Percentiles rank a stretch among this genome's conserved stretches.
Evolutionary conservation across 2,329 filamentous ascomycete species (phyloP).

Genomic region (Trichophyton simii): DNA sequence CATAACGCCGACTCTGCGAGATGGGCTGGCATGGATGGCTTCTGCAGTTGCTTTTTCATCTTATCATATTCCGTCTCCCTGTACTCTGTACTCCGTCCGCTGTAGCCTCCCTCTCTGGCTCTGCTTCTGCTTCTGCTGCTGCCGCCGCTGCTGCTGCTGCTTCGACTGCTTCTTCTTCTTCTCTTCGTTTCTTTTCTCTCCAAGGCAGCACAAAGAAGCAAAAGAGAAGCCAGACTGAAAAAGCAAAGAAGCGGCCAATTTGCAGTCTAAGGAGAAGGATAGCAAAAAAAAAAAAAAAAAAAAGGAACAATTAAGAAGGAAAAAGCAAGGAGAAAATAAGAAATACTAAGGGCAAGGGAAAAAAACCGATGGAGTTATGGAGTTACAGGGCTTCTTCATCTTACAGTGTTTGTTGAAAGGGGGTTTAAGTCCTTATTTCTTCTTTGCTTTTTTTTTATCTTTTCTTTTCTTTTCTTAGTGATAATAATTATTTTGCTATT

Average conservation of each 20-base stretch:
- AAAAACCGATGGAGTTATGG: neutral
- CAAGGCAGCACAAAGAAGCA: constrained; percentile 8
- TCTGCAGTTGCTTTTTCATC: neutral
- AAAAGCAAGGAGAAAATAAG: neutral
- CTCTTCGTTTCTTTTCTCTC: neutral
- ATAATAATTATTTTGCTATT: neutral
- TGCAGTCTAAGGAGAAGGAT: neutral
- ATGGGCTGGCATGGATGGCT: neutral
- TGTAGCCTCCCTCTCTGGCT: neutral
- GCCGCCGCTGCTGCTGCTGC: neutral
- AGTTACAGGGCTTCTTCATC: neutral
- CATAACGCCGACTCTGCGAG: neutral
- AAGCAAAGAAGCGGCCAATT: neutral
- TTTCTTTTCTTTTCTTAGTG: neutral
- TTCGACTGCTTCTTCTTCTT: neutral
- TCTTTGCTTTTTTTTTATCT: neutral
- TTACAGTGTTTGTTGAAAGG: constrained; percentile 4
- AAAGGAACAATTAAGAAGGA: neutral
- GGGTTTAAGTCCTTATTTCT: neutral
- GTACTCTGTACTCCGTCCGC: too few relatives aligned
- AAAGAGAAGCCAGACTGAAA: constrained; percentile 8
- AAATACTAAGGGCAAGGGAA: neutral
- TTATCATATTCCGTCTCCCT: too few relatives aligned
- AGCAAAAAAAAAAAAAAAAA: constrained; percentile 1
- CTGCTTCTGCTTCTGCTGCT: neutral